These are phyloP conservation scores for Adenanthera pavonina DNA, from an alignment of 306 rosid species.

Conservation along the genomic window DNA sequence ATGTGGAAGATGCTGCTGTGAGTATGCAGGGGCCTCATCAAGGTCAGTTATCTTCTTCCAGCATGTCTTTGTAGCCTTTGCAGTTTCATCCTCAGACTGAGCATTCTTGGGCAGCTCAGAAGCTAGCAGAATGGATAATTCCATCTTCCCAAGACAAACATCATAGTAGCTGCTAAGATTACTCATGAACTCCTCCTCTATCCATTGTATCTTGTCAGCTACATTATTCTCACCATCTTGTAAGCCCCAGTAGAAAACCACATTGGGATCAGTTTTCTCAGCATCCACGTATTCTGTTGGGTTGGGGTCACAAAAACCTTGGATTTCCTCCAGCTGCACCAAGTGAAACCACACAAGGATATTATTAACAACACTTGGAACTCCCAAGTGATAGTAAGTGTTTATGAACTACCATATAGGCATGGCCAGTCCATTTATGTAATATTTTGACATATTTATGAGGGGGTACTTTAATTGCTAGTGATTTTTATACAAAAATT, in stretches of 20 bases:
- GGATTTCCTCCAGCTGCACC: constrained; percentile 49
- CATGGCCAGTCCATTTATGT: not conserved
- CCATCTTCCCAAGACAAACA: constrained; percentile 47
- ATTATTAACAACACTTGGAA: not conserved
- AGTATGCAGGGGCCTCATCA: constrained; percentile 30
- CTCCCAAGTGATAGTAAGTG: not conserved
- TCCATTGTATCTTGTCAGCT: constrained; percentile 12
- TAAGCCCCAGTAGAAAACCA: constrained; percentile 59
- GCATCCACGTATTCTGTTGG: constrained; percentile 49
- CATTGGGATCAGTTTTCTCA: constrained; percentile 42
- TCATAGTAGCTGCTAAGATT: constrained; percentile 40
- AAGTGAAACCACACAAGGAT: constrained; percentile 24
- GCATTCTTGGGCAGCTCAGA: constrained; percentile 44
- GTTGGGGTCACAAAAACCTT: constrained; percentile 58
- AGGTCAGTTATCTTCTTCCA: constrained; percentile 40
- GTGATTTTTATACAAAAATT: not conserved
- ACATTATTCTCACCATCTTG: constrained; percentile 15
- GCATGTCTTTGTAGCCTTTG: constrained; percentile 32
- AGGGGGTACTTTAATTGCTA: not conserved
- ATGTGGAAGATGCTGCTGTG: constrained; percentile 38
- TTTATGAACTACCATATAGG: not conserved
- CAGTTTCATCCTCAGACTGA: constrained; percentile 21
- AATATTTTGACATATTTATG: not conserved
- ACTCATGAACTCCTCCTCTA: constrained; percentile 47
- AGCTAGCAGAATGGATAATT: constrained; percentile 36